Percentiles rank a stretch among this genome's conserved stretches.
phyloP scores from a whole-genome alignment of 2,329 filamentous ascomycete genomes.

The Colletotrichum tropicale region DNA sequence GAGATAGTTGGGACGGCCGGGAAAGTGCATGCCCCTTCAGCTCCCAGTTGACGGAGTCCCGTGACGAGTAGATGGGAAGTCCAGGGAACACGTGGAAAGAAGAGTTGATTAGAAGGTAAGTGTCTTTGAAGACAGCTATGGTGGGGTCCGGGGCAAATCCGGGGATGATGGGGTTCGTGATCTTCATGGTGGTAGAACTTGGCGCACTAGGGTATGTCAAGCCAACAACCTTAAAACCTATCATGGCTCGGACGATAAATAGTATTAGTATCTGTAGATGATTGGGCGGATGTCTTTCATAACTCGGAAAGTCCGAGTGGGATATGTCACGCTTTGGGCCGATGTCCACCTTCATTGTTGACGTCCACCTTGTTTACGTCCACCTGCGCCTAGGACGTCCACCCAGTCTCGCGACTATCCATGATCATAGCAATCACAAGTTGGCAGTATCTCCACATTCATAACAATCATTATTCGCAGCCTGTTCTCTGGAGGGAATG shows the following conservation, averaged over 20 bases:
- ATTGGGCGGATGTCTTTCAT: not conserved
- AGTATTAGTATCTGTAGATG: not conserved
- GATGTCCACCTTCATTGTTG: not conserved
- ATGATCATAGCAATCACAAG: not conserved
- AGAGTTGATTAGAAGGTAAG: slow-evolving; percentile 51
- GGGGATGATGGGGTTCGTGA: slow-evolving; percentile 31
- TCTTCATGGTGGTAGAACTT: not conserved
- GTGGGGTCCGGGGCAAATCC: slow-evolving; percentile 35
- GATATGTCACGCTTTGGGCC: not conserved
- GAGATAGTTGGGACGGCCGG: not conserved
- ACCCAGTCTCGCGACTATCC: not conserved
- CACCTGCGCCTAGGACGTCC: not conserved
- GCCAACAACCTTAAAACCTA: not conserved
- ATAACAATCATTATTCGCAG: not conserved
- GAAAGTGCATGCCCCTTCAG: not conserved
- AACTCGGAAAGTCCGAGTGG: not conserved
- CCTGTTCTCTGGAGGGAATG: not conserved
- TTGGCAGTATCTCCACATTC: not conserved
- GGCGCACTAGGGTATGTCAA: not conserved
- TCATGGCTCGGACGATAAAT: not conserved
- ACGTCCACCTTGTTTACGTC: not conserved
- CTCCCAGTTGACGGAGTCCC: slow-evolving; percentile 31
- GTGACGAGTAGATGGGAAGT: slow-evolving; percentile 40
- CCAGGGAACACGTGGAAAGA: slow-evolving; percentile 65
- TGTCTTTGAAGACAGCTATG: slow-evolving; percentile 27